phyloP scores from a whole-genome alignment of 495 filamentous ascomycete species.

The Tricharina praecox region DNA sequence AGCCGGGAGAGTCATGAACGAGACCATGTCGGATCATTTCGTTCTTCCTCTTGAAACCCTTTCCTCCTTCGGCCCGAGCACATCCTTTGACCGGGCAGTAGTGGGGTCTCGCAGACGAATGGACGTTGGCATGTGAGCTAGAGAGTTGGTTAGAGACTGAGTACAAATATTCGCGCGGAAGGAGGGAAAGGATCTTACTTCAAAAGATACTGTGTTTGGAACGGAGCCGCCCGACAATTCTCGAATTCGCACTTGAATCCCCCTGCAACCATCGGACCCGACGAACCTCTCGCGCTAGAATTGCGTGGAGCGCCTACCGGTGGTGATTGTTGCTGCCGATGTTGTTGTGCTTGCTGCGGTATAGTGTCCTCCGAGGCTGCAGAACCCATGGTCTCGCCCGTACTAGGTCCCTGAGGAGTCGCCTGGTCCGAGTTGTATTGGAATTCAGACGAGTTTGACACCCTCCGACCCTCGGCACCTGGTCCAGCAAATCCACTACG shows the following conservation, averaged over 20 bases:
- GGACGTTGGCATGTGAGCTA: conserved; percentile 97
- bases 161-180: neutral
- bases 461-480: conserved; percentile 14
- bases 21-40: conserved; percentile 97
- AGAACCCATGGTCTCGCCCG: conserved; percentile 23
- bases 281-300: conserved; percentile 10
- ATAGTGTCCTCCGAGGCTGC: conserved; percentile 21
- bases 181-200: conserved; percentile 45
- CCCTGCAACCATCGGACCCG: conserved; percentile 8
- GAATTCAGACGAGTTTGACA: conserved; percentile 14
- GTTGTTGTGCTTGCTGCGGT: too few species aligned
- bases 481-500: conserved; percentile 1
- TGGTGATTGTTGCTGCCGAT: too few species aligned
- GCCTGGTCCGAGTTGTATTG: conserved; percentile 18
- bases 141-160: conserved; percentile 25
- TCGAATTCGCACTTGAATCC: conserved; percentile 41
- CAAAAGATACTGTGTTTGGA: conserved; percentile 77
- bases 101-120: conserved; percentile 76
- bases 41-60: conserved; percentile 96
- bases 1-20: conserved; percentile 88
- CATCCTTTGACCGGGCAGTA: conserved; percentile 76
- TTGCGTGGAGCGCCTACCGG: too few species aligned
- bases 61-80: conserved; percentile 62
- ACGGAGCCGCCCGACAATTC: conserved; percentile 67
- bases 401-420: conserved; percentile 21